Evolutionary conservation across 2,329 filamentous ascomycete species (phyloP).

Genomic region (Monosporascus ibericus): DNA sequence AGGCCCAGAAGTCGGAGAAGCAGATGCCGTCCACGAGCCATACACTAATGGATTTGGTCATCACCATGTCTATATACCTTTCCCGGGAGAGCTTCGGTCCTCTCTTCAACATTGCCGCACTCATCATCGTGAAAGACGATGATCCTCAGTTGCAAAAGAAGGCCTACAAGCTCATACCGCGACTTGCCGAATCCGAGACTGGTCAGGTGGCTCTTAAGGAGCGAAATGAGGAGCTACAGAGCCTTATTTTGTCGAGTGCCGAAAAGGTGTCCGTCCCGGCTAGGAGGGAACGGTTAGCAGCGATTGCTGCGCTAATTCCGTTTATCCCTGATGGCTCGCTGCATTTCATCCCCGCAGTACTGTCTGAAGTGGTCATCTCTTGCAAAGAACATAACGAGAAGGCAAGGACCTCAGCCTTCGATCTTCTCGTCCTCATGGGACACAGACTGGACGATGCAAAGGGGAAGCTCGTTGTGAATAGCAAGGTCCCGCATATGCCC

Average conservation of each 20-base stretch:
- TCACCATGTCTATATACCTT: conserved; percentile 91
- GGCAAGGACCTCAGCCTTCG: conserved; percentile 82
- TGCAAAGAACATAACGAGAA: conserved; percentile 98
- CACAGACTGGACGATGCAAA: conserved; percentile 64
- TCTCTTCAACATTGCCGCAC: conserved; percentile 79
- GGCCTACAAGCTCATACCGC: conserved; percentile 94
- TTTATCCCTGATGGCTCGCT: conserved; percentile 72
- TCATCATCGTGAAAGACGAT: conserved; percentile 72
- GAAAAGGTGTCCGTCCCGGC: conserved; percentile 85
- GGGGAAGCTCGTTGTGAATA: conserved; percentile 73
- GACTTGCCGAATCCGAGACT: conserved; percentile 73
- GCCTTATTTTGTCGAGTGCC: conserved; percentile 70
- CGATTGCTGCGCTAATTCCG: conserved; percentile 73
- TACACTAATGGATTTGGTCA: conserved; percentile 93
- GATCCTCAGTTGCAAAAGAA: conserved; percentile 98
- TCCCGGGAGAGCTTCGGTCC: conserved; percentile 78
- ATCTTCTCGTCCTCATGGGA: conserved; percentile 82
- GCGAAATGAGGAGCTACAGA: conserved; percentile 71
- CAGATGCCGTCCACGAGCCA: conserved; percentile 89
- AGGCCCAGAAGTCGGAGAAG: conserved; percentile 47
- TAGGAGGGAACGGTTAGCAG: conserved; percentile 76
- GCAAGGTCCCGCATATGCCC: conserved; percentile 82
- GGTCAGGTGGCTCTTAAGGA: conserved; percentile 72
- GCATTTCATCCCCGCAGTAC: conserved; percentile 85
- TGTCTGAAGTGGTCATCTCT: conserved; percentile 91